A percentile compares a stretch with the other conserved stretches of the same genome.
Evolutionary conservation across 1,284 basidiomycete species (phyloP).

Genomic region (Trichosporon sp.): DNA sequence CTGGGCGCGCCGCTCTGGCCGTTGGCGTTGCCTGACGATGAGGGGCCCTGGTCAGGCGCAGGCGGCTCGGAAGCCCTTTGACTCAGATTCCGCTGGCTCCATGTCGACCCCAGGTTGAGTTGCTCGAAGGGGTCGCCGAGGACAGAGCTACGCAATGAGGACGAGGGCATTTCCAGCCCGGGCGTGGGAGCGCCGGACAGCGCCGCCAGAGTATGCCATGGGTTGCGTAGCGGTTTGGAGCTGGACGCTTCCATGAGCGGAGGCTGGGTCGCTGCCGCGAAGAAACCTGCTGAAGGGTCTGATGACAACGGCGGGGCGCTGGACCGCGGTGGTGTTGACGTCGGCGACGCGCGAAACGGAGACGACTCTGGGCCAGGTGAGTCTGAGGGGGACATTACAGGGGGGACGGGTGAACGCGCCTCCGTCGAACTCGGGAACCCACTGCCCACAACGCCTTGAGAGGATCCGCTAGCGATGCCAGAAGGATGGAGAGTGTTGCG

Average conservation of each 20-base stretch:
- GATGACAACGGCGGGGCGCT: not conserved
- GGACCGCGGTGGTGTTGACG: constrained; percentile 2
- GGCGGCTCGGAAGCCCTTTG: not conserved
- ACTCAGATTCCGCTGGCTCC: constrained; percentile 36
- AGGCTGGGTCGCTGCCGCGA: not conserved
- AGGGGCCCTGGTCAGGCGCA: not conserved
- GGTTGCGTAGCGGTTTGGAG: constrained; percentile 11
- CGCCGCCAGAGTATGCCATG: constrained; percentile 46
- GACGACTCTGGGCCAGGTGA: constrained; percentile 7
- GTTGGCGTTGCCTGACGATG: not conserved
- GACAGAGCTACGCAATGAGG: constrained; percentile 35
- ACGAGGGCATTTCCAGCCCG: constrained; percentile 34
- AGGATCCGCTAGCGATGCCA: not conserved
- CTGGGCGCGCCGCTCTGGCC: not conserved
- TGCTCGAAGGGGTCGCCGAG: constrained; percentile 48
- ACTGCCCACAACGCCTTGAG: not conserved
- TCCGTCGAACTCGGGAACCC: not conserved
- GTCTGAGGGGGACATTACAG: not conserved
- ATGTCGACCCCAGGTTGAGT: constrained; percentile 43
- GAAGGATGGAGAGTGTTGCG: not conserved
- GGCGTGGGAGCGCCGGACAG: constrained; percentile 50
- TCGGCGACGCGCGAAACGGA: not conserved
- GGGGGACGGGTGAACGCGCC: not conserved
- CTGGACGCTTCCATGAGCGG: not conserved
- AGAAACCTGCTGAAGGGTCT: not conserved